These are phyloP conservation scores for Apium graveolens DNA, from an alignment of 129 eudicot species.

Conservation along the genomic window DNA sequence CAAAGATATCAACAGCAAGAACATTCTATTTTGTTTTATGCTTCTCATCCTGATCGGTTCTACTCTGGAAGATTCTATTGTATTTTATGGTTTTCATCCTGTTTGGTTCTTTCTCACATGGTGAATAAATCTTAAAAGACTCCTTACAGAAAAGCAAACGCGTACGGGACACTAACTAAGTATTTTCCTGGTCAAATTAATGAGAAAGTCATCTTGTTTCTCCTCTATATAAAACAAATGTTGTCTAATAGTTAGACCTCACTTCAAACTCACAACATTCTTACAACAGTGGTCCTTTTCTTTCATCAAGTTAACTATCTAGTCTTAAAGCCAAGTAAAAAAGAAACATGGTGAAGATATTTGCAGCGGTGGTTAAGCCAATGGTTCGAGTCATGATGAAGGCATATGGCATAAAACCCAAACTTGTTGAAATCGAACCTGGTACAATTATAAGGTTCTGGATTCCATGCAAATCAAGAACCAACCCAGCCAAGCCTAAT, in stretches of 20 bases:
- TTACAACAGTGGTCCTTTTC: background rate
- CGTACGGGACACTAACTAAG: background rate
- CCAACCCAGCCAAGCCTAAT: slow-evolving; percentile 26
- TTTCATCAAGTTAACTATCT: background rate
- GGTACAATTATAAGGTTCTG: slow-evolving; percentile 38
- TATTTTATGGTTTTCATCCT: background rate
- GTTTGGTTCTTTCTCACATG: background rate
- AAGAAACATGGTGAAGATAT: slow-evolving; percentile 1
- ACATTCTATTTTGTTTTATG: no score
- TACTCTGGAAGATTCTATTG: background rate
- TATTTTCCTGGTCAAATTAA: background rate
- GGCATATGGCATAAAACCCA: slow-evolving; percentile 29
- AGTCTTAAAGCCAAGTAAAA: background rate
- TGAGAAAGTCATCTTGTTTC: background rate
- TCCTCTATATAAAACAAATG: slow-evolving; percentile 1
- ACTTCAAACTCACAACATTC: background rate
- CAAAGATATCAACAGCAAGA: no score
- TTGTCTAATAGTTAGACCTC: background rate
- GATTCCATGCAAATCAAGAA: slow-evolving; percentile 23
- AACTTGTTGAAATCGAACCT: slow-evolving; percentile 37
- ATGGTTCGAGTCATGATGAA: slow-evolving; percentile 28
- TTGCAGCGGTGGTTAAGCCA: slow-evolving; percentile 7
- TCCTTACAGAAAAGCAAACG: background rate
- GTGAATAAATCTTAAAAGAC: background rate
- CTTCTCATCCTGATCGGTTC: no score